Evolutionary conservation across 495 filamentous ascomycete genomes (phyloP), one percentile per base, ranked within the genome.

Genomic region (Xylaria cubensis): DNA sequence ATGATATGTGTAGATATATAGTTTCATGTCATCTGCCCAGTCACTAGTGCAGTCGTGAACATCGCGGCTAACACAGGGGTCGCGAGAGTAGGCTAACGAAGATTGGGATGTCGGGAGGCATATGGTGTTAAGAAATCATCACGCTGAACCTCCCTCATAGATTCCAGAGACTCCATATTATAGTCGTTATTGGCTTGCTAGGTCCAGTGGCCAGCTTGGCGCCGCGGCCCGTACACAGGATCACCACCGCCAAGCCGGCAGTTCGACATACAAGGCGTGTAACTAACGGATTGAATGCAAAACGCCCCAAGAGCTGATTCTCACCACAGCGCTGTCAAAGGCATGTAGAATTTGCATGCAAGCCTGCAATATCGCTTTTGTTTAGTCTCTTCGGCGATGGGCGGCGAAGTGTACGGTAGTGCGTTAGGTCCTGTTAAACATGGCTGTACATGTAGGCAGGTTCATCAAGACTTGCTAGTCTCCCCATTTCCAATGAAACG

Each of bases 191-290:
- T 68, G 66, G 48, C 32, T 56, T 68, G 50, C 34, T 51, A 21
- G n/a, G 63, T 48, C 26, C 24, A 65, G 42, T n/a, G 41, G 63
- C 63, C 58, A 62, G 41, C 58, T 62, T 62, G 58, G 58, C 58
- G 58, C 55, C 55, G 26, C 55, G 24, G 55, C 55, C 55, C 46
- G 46, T 67, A 67, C 9, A 15, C 64, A 67, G 64, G 44, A 67
- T 67, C 64, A 68, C 21, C 65, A 34, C 39, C 50, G 65, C 67
- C 67, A 69, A 69, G 67, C 53, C 67, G 67, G 67, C 67, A 69
- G 67, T 69, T 69, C 56, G 21, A 68, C 65, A 68, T 56, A 58
- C 50, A 68, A 58, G 65, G 34, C 65, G 26, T 69, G 51, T 61
- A 44, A 53, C 53, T 61, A 58, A 46, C 53, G 51, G 63, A 65